Base-by-base conservation (phyloP, 345 rosid species). In the Rubroshorea leprosula region DNA sequence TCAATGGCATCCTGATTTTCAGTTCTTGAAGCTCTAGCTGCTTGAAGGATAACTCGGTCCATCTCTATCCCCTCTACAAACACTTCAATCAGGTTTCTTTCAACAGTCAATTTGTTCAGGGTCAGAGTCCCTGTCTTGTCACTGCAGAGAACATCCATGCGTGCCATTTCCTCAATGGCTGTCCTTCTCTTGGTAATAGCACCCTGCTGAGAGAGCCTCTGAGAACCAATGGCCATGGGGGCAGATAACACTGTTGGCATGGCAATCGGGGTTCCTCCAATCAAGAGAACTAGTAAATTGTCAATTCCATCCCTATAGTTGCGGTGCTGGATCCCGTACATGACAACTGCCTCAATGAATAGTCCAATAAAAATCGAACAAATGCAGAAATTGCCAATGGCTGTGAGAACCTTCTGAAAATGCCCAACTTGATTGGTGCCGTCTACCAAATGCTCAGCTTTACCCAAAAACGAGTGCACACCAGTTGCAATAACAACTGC, bases 131-230 rank as follows among this genome's bases (percentile, higher is more conserved):
- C 96, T 11, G 98, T 91, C 72, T 91, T 91, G 69, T 91, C 98
- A 68, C 96, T 76, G 75, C 92, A 91, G 0, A 91, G 78, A 46
- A 91, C 96, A 76, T 91, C 98, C 96, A 91, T 91, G 51, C 92
- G 90, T 0, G 96, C 98, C 94, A 91, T 83, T 71, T 88, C 98
- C 61, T 91, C 96, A 38, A 88, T 88, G 57, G 98, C 96, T 21
- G 98, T 91, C 96, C 85, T 91, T 72, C 96, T 85, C 83, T 88
- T 91, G 18, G 96, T 91, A 31, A 91, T 86, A 55, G 97, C 97
- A 25, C 95, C 95, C 38, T 84, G 95, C 51, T 75, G 78, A 41
- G 90, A 88, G 24, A 91, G 90, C 58, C 90, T 75, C 62, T 84
- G 96, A 54, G 96, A 91, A 25, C 98, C 98, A 66, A 88, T 79